phyloP scores from a whole-genome alignment of 305 asterid genomes.

The Striga hermonthica region DNA sequence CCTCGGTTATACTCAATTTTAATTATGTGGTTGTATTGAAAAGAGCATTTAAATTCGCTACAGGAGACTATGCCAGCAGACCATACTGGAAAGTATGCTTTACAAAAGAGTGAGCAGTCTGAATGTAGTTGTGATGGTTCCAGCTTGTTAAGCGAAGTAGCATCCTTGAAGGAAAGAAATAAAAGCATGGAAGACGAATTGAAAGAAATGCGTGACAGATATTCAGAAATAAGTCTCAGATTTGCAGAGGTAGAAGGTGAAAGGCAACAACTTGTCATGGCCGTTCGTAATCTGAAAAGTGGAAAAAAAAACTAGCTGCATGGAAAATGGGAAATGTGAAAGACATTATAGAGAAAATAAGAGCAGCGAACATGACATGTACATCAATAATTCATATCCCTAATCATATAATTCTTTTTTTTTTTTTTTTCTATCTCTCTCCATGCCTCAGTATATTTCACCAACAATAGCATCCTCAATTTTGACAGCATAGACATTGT shows the following conservation, averaged over 20 bases:
- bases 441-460: constrained; percentile 26
- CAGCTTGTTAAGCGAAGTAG: constrained; percentile 52
- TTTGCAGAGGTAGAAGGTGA: constrained; percentile 99
- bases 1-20: constrained; percentile 24
- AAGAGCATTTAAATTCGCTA: constrained; percentile 28
- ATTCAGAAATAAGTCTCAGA: constrained; percentile 91
- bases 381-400: constrained; percentile 32
- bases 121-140: constrained; percentile 39
- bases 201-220: constrained; percentile 85
- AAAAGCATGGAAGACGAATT: constrained; percentile 68
- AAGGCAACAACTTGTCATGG: constrained; percentile 93
- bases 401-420: constrained; percentile 28
- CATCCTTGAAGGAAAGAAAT: constrained; percentile 64
- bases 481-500: constrained; percentile 19
- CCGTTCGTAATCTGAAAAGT: constrained; percentile 69
- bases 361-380: constrained; percentile 33
- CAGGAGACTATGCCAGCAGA: constrained; percentile 44
- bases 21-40: constrained; percentile 26
- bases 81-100: constrained; percentile 23
- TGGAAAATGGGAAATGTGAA: constrained; percentile 28
- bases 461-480: constrained; percentile 18
- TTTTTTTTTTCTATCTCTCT: constrained; percentile 26
- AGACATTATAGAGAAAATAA: constrained; percentile 29
- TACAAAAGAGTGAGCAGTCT: constrained; percentile 31
- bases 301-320: constrained; percentile 68